Base-by-base conservation (phyloP, 2,329 filamentous ascomycete species). In the Aureobasidium musti region DNA sequence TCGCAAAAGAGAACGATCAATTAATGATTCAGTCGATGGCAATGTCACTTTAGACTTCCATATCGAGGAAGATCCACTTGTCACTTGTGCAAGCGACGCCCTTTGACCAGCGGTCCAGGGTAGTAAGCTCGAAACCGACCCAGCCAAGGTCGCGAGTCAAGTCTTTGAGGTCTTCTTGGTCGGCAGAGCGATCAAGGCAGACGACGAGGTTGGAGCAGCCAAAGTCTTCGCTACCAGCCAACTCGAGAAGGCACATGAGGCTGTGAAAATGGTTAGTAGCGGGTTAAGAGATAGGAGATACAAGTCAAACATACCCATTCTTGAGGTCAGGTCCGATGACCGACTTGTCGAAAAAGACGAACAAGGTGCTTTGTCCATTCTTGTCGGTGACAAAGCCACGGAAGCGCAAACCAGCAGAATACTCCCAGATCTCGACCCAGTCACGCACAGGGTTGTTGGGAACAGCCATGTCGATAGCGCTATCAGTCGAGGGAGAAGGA, bases 61-160 rank as follows among this genome's bases (percentile, higher is more conserved):
- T 95, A 69, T 88, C 88, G 83, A 97, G 87, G 76, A 96, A 92
- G 67, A 97, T 78, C 93, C 93, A 97, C 73, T 83, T 83, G 63
- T 87, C 81, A 79, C 92, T 96, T 60, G 90, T 87, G 68, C 73
- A 73, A 63, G 89, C 84, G 69, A 90, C 86, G 54, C 79, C 79
- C 56, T 77, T 76, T 45, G 83, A 82, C 89, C 92, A 97, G 72
- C 87, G 85, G 71, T 92, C 89, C 50, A 97, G 83, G 28, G 91
- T 94, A 59, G 87, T 88, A 71, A 94, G 84, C 75, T 91, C 90
- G 75, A 97, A 97, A 65, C 93, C 93, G 70, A 96, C 93, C 93
- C 93, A 97, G 76, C 92, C 91, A 61, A 97, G 85, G 73, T 92
- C 93, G 77, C 90, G 91, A 74, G 90, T 87, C 71, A 94, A 82